Conservation (phyloP, 176 grass and related monocot species). For the Hordeum vulgare region MorexV3_pseudomolecules_assembly NC_058519.1:517439765-517440264, state of each 20-base stretch:
- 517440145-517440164: not conserved
- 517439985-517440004: not conserved
- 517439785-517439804: fast-evolving
- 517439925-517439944: too few species aligned
- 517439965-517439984: not conserved
- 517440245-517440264: not conserved
- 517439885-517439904: too few species aligned
- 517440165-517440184: constrained; percentile 22
- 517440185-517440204: constrained; percentile 21
- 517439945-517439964: not conserved
- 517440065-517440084: constrained; percentile 12
- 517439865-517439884: too few species aligned
- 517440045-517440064: not conserved
- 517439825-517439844: too few species aligned
- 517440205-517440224: constrained; percentile 30
- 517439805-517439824: too few species aligned
- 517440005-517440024: not conserved
- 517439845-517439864: too few species aligned
- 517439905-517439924: too few species aligned
- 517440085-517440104: constrained; percentile 27
- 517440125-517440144: constrained; percentile 38
- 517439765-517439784: too few species aligned
- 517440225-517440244: constrained; percentile 5
- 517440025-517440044: not conserved
- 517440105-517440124: constrained; percentile 9